These are phyloP conservation scores for Epithele typhae DNA, from an alignment of 768 basidiomycete genomes.

Conservation along the genomic window DNA sequence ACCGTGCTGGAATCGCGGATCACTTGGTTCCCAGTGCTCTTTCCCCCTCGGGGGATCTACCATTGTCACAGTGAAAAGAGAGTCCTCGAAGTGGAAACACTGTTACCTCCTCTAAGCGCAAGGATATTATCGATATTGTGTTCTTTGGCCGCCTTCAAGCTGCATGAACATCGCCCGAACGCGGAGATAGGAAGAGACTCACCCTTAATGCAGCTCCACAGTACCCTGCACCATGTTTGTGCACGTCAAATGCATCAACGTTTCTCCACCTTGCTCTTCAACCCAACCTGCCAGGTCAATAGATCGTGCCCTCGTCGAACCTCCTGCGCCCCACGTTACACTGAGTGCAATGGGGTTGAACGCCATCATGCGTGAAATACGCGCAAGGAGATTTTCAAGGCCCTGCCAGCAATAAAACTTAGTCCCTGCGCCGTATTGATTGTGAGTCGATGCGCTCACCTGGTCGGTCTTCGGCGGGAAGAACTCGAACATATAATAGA, in stretches of 20 bases:
- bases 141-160: conserved; percentile 63
- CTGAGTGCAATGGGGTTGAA: conserved; percentile 82
- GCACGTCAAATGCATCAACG: conserved; percentile 92
- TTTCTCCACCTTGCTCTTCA: conserved; percentile 78
- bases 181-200: not conserved
- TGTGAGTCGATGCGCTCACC: conserved; percentile 32
- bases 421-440: too few species aligned
- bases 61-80: not conserved
- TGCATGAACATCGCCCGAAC: not conserved
- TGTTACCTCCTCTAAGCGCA: conserved; percentile 81
- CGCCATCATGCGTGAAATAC: conserved; percentile 76
- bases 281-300: conserved; percentile 81
- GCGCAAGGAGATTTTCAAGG: conserved; percentile 84
- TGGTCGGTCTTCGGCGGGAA: conserved; percentile 95
- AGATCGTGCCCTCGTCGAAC: conserved; percentile 82
- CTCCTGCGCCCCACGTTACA: conserved; percentile 98
- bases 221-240: conserved; percentile 92
- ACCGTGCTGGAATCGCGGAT: conserved; percentile 79
- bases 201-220: conserved; percentile 86
- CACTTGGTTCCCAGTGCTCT: conserved; percentile 88
- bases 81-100: not conserved
- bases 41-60: conserved; percentile 90
- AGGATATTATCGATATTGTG: conserved; percentile 86
- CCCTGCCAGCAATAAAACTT: conserved; percentile 45
- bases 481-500: conserved; percentile 94